Evolutionary conservation across 106 monocot species (phyloP).

Genomic region (Narthecium ossifragum): DNA sequence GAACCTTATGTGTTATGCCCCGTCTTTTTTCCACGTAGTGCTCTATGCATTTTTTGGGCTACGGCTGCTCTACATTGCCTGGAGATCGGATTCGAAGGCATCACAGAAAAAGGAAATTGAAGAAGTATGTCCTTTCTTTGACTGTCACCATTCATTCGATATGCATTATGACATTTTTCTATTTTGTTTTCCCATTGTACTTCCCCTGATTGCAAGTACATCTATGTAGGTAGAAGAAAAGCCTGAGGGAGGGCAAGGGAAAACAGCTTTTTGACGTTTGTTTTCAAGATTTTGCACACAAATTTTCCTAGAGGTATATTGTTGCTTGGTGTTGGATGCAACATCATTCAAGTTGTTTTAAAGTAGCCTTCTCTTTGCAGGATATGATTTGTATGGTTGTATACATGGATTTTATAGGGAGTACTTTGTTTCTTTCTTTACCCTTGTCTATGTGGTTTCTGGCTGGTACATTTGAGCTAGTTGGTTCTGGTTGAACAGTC

Average conservation of each 20-base stretch:
- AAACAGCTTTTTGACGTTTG: conserved; percentile 59
- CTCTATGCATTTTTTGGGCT: conserved; percentile 91
- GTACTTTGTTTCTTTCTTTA: no score
- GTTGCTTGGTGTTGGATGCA: no score
- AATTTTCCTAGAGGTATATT: conserved; percentile 83
- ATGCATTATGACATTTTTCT: background rate
- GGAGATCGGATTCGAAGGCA: conserved; percentile 79
- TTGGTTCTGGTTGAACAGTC: no score
- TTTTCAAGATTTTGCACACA: conserved; percentile 96
- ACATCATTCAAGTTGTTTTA: no score
- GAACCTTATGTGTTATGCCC: no score
- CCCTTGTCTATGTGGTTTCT: no score
- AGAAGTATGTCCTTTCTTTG: conserved; percentile 46
- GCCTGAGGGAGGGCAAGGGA: conserved; percentile 84
- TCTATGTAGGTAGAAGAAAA: conserved; percentile 99
- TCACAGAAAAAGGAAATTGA: conserved; percentile 98
- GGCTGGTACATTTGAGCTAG: no score
- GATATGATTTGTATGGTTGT: no score
- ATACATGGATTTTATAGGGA: no score
- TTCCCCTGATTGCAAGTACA: no score
- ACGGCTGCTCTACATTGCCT: conserved; percentile 92
- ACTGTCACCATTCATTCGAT: background rate
- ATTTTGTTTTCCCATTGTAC: background rate
- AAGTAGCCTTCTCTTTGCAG: no score
- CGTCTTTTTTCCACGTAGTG: no score